phyloP scores from a whole-genome alignment of 2,329 filamentous ascomycete genomes.

The Fusarium sp. region DNA sequence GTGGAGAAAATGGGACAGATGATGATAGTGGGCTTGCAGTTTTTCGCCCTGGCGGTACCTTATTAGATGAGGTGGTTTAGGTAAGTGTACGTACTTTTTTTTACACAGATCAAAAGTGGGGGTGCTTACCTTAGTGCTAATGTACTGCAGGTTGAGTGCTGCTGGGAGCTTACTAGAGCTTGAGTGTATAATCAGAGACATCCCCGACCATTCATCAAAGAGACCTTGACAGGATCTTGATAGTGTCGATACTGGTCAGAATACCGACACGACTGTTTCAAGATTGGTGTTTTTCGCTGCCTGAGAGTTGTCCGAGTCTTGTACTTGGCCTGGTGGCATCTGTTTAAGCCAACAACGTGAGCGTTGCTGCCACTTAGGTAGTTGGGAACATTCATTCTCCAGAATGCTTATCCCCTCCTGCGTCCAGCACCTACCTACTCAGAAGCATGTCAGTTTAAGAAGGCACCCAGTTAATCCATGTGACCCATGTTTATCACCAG shows the following conservation, averaged over 20 bases:
- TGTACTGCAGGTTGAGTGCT: background rate
- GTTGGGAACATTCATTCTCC: background rate
- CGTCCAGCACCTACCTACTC: too few relatives aligned
- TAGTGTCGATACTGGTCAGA: background rate
- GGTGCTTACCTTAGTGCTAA: background rate
- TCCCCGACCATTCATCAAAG: background rate
- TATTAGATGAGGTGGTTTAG: background rate
- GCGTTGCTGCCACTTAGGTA: background rate
- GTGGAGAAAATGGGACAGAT: conserved; percentile 31
- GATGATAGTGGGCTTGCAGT: conserved; percentile 30
- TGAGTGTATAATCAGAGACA: background rate
- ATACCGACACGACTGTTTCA: background rate
- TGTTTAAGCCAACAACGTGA: background rate
- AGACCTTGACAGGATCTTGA: background rate
- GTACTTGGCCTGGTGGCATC: background rate
- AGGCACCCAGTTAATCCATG: too few relatives aligned
- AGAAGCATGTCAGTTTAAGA: too few relatives aligned
- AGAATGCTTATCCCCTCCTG: background rate
- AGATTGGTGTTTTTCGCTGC: background rate
- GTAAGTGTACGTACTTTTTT: conserved; percentile 4
- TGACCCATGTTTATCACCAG: background rate
- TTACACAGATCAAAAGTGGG: background rate
- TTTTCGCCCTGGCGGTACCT: conserved; percentile 7
- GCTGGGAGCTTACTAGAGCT: background rate
- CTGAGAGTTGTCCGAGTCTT: background rate